A percentile compares a stretch with the other conserved stretches of the same genome.
Evolutionary conservation across 805 yeast species (phyloP).

Genomic region (Teunomyces kruisii): DNA sequence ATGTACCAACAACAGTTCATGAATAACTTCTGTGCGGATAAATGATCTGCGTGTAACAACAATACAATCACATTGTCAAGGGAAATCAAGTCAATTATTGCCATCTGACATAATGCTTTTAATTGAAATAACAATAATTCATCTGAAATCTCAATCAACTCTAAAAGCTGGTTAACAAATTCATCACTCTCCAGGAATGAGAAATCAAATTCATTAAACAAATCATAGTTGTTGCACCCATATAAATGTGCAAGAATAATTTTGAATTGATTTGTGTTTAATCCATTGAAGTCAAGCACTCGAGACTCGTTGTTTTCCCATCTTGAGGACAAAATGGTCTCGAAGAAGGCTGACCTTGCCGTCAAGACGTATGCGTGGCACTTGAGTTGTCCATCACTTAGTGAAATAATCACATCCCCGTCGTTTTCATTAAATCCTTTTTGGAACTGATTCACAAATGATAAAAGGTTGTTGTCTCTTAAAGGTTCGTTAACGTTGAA

Average conservation of each 20-base stretch:
- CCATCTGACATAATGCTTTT: conserved; percentile 60
- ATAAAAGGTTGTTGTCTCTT: neutral
- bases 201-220: conserved; percentile 36
- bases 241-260: conserved; percentile 55
- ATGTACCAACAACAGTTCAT: conserved; percentile 67
- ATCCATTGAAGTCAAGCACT: conserved; percentile 43
- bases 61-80: conserved; percentile 61
- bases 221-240: conserved; percentile 46
- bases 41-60: conserved; percentile 51
- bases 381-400: conserved; percentile 47
- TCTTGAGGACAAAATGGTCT: conserved; percentile 50
- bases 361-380: conserved; percentile 55
- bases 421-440: conserved; percentile 7
- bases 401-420: conserved; percentile 44
- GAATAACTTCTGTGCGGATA: conserved; percentile 54
- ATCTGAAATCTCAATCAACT: conserved; percentile 60
- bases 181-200: conserved; percentile 27
- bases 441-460: neutral
- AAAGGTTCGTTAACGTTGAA: neutral
- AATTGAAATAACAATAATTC: conserved; percentile 60
- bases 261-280: conserved; percentile 43
- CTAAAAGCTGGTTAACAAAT: conserved; percentile 55
- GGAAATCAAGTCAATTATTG: conserved; percentile 53
- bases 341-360: conserved; percentile 63
- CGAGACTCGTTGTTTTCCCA: conserved; percentile 45